Conservation (phyloP, 805 yeast genomes). For the Cyberlindnera sargentensis region DNA sequence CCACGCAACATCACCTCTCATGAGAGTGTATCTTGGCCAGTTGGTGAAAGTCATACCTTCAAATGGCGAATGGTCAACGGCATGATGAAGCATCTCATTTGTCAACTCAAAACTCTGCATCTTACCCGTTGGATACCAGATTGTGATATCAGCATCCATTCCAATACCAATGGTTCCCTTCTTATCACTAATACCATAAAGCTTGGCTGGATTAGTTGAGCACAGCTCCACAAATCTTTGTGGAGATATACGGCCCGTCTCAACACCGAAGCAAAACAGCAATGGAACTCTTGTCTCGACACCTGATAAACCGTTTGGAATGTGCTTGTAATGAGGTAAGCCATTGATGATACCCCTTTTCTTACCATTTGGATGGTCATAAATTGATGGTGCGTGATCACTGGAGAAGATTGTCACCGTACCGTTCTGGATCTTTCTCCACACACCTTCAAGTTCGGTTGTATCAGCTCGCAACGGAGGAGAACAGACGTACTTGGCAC, state of each 20-base stretch:
- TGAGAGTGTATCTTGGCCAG: conserved; percentile 39
- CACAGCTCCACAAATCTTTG: conserved; percentile 40
- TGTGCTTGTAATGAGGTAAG: conserved; percentile 33
- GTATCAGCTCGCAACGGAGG: conserved; percentile 39
- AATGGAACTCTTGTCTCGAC: conserved; percentile 41
- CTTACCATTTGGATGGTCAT: conserved; percentile 36
- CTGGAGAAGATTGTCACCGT: conserved; percentile 39
- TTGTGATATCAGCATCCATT: conserved; percentile 40
- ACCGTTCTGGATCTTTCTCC: conserved; percentile 40
- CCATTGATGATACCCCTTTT: conserved; percentile 35
- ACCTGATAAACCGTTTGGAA: conserved; percentile 46
- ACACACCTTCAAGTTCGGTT: conserved; percentile 35
- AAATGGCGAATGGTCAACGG: conserved; percentile 33
- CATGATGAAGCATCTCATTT: conserved; percentile 29
- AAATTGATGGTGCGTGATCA: conserved; percentile 41
- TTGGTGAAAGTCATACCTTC: conserved; percentile 34
- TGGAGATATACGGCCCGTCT: conserved; percentile 32
- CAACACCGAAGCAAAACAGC: conserved; percentile 38
- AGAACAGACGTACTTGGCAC: conserved; percentile 44
- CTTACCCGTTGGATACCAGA: conserved; percentile 38
- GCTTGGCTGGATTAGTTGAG: conserved; percentile 38
- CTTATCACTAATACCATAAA: conserved; percentile 34
- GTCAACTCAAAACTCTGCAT: conserved; percentile 22
- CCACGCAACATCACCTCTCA: conserved; percentile 32
- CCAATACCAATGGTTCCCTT: conserved; percentile 43